Conservation (phyloP, 2,329 filamentous ascomycete genomes). For the Corniculantispora saksenae region DNA sequence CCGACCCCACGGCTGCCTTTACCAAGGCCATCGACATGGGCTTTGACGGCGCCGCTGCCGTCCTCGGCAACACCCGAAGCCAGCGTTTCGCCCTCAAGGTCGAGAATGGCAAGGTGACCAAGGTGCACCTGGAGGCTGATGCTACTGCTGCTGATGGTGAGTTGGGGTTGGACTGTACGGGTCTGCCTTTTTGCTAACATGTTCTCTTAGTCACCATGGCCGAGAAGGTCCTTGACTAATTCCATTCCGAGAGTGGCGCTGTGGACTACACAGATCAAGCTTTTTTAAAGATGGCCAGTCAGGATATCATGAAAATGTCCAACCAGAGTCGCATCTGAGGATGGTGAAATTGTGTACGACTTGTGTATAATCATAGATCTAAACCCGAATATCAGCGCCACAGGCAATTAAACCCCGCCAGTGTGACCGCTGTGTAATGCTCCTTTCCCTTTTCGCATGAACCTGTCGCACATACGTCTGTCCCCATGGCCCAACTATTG, state of each 20-base stretch:
- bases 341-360: no score
- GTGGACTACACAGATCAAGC: not conserved
- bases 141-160: conserved; percentile 79
- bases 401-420: no score
- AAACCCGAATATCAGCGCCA: no score
- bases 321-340: no score
- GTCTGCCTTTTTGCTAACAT: not conserved
- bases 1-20: conserved; percentile 77
- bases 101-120: conserved; percentile 81
- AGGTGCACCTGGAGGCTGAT: conserved; percentile 82
- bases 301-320: no score
- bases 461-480: no score
- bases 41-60: conserved; percentile 70
- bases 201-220: conserved; percentile 48
- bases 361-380: no score
- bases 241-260: not conserved
- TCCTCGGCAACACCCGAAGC: conserved; percentile 80
- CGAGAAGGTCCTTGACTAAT: conserved; percentile 48
- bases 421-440: no score
- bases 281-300: no score
- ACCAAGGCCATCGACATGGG: conserved; percentile 80
- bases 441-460: no score
- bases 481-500: no score
- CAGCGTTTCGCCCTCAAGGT: conserved; percentile 87
- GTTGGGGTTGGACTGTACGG: conserved; percentile 22